Conservation (phyloP, 768 basidiomycete species). For the Termitomyces sp. region DNA sequence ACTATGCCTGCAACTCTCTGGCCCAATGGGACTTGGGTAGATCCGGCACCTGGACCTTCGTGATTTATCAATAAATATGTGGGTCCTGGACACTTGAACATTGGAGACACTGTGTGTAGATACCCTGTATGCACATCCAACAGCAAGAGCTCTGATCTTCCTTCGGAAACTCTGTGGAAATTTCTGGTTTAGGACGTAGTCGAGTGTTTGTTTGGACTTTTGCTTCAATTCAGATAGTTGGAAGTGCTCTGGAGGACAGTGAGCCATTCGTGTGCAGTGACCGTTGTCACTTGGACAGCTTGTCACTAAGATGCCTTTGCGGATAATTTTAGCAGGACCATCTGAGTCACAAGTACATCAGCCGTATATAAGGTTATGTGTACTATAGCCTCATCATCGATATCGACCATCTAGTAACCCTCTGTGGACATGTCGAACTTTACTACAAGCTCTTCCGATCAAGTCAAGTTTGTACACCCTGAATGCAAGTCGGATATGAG, state of each 20-base stretch:
- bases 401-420: not conserved
- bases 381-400: not conserved
- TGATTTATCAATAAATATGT: slow-evolving; percentile 10
- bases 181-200: not conserved
- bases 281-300: not conserved
- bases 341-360: slow-evolving; percentile 4
- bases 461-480: slow-evolving; percentile 9
- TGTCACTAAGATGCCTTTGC: not conserved
- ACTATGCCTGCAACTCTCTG: slow-evolving; percentile 72
- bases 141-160: not conserved
- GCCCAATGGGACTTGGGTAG: slow-evolving; percentile 79
- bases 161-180: no score
- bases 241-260: not conserved
- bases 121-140: not conserved
- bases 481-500: slow-evolving; percentile 8
- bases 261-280: not conserved
- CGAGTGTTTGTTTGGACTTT: no score
- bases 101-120: not conserved
- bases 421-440: slow-evolving; percentile 5
- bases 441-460: slow-evolving; percentile 7
- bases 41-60: slow-evolving; percentile 67
- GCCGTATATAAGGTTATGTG: slow-evolving; percentile 1
- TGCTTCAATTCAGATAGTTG: not conserved
- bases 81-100: not conserved
- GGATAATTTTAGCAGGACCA: not conserved